These are phyloP conservation scores for Pezicula carpinea DNA, from an alignment of 2,329 filamentous ascomycete genomes.

Conservation along the genomic window DNA sequence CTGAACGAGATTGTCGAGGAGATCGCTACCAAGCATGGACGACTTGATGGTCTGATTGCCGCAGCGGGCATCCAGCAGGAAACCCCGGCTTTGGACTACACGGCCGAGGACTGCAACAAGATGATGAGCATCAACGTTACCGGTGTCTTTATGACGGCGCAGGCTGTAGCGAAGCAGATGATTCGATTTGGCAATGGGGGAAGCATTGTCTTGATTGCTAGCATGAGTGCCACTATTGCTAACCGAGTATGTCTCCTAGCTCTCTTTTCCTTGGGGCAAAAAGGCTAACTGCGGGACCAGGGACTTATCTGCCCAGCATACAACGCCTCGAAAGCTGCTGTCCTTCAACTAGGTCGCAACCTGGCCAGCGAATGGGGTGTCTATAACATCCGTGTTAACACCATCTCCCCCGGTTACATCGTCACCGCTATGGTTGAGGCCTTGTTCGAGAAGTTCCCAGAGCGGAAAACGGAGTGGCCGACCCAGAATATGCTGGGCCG, in stretches of 20 bases:
- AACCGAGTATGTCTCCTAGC: conserved; percentile 51
- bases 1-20: conserved; percentile 63
- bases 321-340: conserved; percentile 72
- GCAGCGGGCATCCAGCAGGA: conserved; percentile 75
- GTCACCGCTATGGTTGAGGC: conserved; percentile 78
- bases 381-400: conserved; percentile 70
- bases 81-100: conserved; percentile 76
- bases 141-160: conserved; percentile 81
- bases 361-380: conserved; percentile 68
- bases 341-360: conserved; percentile 66
- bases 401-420: conserved; percentile 75
- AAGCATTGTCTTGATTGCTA: conserved; percentile 64
- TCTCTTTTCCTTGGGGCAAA: not conserved
- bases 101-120: conserved; percentile 66
- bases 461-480: conserved; percentile 64
- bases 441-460: conserved; percentile 72
- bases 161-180: conserved; percentile 80
- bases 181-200: conserved; percentile 51
- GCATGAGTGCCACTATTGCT: conserved; percentile 64
- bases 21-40: conserved; percentile 66
- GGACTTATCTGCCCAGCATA: conserved; percentile 61
- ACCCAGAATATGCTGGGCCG: conserved; percentile 80
- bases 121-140: conserved; percentile 84
- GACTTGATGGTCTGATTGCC: conserved; percentile 73
- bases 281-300: conserved; percentile 29